These are phyloP conservation scores for Nissolia schottii DNA, from an alignment of 306 rosid genomes.

Conservation along the genomic window DNA sequence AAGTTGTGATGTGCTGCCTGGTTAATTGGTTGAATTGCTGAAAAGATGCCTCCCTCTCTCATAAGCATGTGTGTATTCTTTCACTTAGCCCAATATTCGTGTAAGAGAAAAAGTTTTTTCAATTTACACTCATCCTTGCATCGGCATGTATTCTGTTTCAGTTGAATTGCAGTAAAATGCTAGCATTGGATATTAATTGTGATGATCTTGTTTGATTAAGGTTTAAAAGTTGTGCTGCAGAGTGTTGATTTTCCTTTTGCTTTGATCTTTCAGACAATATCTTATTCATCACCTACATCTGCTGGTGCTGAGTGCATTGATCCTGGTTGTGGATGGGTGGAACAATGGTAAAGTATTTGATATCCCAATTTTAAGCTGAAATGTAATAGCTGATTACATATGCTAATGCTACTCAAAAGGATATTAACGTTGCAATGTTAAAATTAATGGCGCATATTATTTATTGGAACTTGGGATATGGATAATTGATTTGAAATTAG, in stretches of 20 bases:
- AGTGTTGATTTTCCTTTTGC: not conserved
- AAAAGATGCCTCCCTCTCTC: not conserved
- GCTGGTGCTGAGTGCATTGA: conserved; percentile 98
- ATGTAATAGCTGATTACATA: not conserved
- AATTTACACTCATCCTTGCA: not conserved
- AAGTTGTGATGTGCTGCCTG: not conserved
- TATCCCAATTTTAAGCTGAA: not conserved
- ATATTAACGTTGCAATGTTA: not conserved
- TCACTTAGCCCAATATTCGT: not conserved
- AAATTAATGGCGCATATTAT: not conserved
- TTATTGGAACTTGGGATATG: not conserved
- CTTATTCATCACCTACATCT: conserved; percentile 78
- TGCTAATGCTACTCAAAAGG: not conserved
- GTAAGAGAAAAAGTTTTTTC: not conserved
- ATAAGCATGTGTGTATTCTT: not conserved
- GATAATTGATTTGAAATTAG: not conserved
- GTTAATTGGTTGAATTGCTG: conserved; percentile 1
- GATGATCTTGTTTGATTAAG: conserved; percentile 5
- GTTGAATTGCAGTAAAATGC: not conserved
- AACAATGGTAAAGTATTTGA: conserved; percentile 70
- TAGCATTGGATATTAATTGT: not conserved
- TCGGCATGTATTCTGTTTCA: conserved; percentile 10
- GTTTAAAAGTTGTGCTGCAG: not conserved
- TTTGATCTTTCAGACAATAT: conserved; percentile 64
- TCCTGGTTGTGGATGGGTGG: conserved; percentile 89